Conservation (phyloP, 805 yeast species). For the Saccharomycopsis fodiens region DNA sequence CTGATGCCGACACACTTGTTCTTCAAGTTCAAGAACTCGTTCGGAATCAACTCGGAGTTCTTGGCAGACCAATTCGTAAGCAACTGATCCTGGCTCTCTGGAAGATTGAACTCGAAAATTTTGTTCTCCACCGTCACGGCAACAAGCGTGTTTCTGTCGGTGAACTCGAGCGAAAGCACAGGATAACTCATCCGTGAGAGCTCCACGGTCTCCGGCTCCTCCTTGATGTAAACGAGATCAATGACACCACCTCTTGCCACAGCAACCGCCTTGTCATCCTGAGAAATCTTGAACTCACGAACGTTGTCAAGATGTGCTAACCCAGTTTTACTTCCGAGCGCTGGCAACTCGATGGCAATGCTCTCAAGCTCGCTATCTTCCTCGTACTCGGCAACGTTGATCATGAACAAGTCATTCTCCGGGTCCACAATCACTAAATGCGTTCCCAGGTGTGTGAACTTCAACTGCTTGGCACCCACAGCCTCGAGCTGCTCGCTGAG, state of each 20-base stretch:
- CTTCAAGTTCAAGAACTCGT: conserved; percentile 43
- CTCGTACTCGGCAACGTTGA: conserved; percentile 31
- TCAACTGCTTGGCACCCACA: conserved; percentile 48
- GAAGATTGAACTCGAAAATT: conserved; percentile 54
- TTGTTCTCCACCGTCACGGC: conserved; percentile 70
- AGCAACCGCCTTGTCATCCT: conserved; percentile 39
- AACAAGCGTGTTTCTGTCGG: conserved; percentile 42
- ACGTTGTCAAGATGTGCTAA: conserved; percentile 44
- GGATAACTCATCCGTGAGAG: conserved; percentile 53
- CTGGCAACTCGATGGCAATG: conserved; percentile 30
- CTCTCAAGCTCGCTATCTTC: conserved; percentile 26
- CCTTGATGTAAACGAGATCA: conserved; percentile 37
- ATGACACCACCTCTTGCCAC: conserved; percentile 58
- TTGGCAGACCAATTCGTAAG: conserved; percentile 73
- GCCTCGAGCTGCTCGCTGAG: conserved; percentile 31
- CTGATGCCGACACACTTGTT: conserved; percentile 75
- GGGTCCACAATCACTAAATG: conserved; percentile 41
- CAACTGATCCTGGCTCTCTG: conserved; percentile 26
- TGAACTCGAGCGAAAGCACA: conserved; percentile 57
- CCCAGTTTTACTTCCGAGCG: conserved; percentile 28
- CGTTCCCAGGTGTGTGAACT: conserved; percentile 38
- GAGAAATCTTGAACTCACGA: conserved; percentile 43
- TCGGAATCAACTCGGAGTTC: conserved; percentile 71
- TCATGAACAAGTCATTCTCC: conserved; percentile 50
- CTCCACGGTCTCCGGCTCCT: conserved; percentile 24